phyloP scores from a whole-genome alignment of 176 grass and related monocot genomes.

The Alloteropsis semialata region DNA sequence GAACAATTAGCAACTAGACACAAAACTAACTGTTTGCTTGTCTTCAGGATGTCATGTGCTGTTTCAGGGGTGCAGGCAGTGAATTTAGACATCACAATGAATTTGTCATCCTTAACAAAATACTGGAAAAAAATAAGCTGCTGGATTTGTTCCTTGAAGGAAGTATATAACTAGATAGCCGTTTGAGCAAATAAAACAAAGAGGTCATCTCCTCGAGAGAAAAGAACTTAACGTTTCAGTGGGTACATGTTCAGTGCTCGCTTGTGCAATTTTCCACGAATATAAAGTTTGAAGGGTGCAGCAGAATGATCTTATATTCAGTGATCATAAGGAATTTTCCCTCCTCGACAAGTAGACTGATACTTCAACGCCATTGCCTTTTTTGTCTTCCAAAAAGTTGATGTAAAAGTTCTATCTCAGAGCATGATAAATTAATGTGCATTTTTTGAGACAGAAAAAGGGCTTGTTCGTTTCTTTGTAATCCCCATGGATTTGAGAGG shows the following conservation, averaged over 20 bases:
- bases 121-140: not conserved
- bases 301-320: constrained; percentile 16
- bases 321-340: not conserved
- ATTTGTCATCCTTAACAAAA: not conserved
- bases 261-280: not conserved
- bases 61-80: not conserved
- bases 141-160: too few relatives aligned
- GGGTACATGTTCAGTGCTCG: not conserved
- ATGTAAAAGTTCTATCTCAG: not conserved
- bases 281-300: constrained; percentile 3
- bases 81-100: not conserved
- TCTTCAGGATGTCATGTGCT: constrained; percentile 24
- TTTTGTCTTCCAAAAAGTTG: not conserved
- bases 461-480: too few relatives aligned
- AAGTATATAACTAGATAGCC: not conserved
- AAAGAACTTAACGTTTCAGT: not conserved
- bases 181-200: not conserved
- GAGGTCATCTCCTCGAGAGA: not conserved
- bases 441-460: not conserved
- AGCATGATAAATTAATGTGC: not conserved
- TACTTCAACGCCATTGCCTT: not conserved
- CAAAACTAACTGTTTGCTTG: constrained; percentile 9
- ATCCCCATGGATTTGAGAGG: too few relatives aligned
- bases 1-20: not conserved
- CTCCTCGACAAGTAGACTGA: not conserved